Base-by-base conservation (phyloP, 371 early-diverging fungal species). In the Gilbertella persicaria region DNA sequence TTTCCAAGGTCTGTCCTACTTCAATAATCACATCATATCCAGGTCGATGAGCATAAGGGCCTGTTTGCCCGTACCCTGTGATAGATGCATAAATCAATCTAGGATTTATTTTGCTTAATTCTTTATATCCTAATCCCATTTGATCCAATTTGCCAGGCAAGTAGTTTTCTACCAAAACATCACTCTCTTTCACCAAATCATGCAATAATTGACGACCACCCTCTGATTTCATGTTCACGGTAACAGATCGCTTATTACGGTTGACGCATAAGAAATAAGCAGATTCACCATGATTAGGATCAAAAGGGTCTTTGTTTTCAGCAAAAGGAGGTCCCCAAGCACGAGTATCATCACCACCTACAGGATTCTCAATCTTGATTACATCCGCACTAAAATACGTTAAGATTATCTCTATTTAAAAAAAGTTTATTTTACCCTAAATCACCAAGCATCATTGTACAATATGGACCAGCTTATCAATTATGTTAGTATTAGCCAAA, bases 21-120 rank as follows among this genome's bases (percentile, higher is more conserved):
- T 92, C 95, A 42, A 93, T 90, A 69, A 96, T 93, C 33, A 96
- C 93, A 77, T 96, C 96, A 66, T 95, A 96, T 2, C 97, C 97
- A 5, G 95, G 87, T 37, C 84, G 60, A 8, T 77, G 57, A 2
- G 89, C 69, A 59, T 88, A 93, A 4, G 97, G 95, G 0, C 97
- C 97, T 0, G 83, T 85, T 28, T 87, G 88, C 0, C 97, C 97
- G 59, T 96, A 96, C 2, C 83, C 87, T 37, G 92, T 89, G 43
- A 94, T 90, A 14, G 96, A 95, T 0, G 93, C 86, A 69, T 96
- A 96, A 19, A 96, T 77, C 50, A 96, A 67, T 26, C 80, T 69
- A 10, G 93, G 92, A 54, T 95, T 95, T 13, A 87, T 65, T 35
- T 71, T 58, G 2, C 53, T 64, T 44, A 95, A 39, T 13, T 85